phyloP scores from a whole-genome alignment of 1,139 yeast genomes.

The Debaryomycetaceae sp. region DNA sequence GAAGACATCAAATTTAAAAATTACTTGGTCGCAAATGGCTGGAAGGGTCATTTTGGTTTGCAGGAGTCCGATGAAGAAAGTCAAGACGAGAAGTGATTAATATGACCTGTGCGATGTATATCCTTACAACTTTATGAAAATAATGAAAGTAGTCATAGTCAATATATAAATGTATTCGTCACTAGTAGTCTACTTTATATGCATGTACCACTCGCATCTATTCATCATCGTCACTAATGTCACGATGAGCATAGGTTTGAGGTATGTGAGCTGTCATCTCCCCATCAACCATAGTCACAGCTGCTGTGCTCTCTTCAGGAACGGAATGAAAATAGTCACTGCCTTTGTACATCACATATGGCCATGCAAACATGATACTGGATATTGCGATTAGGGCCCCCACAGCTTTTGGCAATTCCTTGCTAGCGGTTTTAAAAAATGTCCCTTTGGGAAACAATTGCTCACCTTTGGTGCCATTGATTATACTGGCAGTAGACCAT shows the following conservation, averaged over 20 bases:
- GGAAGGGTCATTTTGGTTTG: conserved; percentile 59
- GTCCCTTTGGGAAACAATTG: conserved; percentile 10
- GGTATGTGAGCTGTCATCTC: conserved; percentile 17
- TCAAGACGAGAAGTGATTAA: conserved; percentile 8
- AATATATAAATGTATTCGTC: too few species aligned
- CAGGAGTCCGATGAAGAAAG: conserved; percentile 18
- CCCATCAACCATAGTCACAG: conserved; percentile 11
- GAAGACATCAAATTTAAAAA: conserved; percentile 64
- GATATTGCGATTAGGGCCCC: conserved; percentile 11
- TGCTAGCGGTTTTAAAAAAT: conserved; percentile 5
- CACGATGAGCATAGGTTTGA: conserved; percentile 14
- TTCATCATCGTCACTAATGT: conserved; percentile 14
- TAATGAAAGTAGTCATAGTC: too few species aligned
- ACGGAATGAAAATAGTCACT: conserved; percentile 12
- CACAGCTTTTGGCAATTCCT: conserved; percentile 12
- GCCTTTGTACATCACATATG: conserved; percentile 9
- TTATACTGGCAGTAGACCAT: conserved; percentile 6
- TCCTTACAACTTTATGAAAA: too few species aligned
- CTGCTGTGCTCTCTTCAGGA: conserved; percentile 11
- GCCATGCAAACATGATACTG: conserved; percentile 15
- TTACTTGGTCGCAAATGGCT: conserved; percentile 62
- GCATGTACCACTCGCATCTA: too few species aligned
- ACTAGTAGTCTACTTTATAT: too few species aligned
- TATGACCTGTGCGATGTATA: too few species aligned
- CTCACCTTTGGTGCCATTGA: conserved; percentile 9